These are phyloP conservation scores for Lineolata rhizophorae DNA, from an alignment of 495 filamentous ascomycete species.

Conservation along the genomic window DNA sequence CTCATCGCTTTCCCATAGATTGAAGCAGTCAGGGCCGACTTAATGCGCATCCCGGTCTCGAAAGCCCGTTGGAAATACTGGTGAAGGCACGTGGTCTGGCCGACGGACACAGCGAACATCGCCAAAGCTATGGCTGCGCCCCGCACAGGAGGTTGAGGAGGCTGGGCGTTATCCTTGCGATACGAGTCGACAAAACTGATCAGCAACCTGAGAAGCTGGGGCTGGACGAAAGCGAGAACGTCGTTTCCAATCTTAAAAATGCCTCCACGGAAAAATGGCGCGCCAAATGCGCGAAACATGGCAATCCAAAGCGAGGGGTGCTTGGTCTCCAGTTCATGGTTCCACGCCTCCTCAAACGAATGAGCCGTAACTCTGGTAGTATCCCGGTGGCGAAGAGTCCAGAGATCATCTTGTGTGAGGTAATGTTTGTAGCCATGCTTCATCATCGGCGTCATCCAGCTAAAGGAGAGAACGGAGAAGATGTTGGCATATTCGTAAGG, in stretches of 20 bases:
- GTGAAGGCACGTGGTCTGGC: constrained; percentile 64
- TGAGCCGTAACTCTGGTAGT: constrained; percentile 46
- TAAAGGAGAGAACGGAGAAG: constrained; percentile 85
- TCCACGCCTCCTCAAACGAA: constrained; percentile 55
- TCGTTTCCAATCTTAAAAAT: constrained; percentile 79
- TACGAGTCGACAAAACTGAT: constrained; percentile 82
- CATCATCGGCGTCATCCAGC: constrained; percentile 99
- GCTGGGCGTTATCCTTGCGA: constrained; percentile 30
- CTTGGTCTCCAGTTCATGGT: constrained; percentile 46
- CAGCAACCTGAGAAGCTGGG: constrained; percentile 67
- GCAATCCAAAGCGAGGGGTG: constrained; percentile 80
- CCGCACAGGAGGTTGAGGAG: constrained; percentile 55
- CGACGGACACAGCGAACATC: constrained; percentile 77
- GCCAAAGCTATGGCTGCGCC: constrained; percentile 74
- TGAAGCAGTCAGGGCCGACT: constrained; percentile 64
- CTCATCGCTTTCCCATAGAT: constrained; percentile 83
- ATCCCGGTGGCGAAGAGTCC: constrained; percentile 69
- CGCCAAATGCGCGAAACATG: constrained; percentile 67
- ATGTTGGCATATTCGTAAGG: constrained; percentile 86
- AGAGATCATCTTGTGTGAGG: constrained; percentile 89
- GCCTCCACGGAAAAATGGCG: constrained; percentile 55
- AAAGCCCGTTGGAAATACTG: constrained; percentile 95
- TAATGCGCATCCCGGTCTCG: constrained; percentile 90
- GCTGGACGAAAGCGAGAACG: constrained; percentile 65
- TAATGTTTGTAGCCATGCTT: constrained; percentile 79